Evolutionary conservation across 2,329 filamentous ascomycete species (phyloP), one percentile per base, ranked within the genome.

Genomic region (Aspergillus luchuensis): DNA sequence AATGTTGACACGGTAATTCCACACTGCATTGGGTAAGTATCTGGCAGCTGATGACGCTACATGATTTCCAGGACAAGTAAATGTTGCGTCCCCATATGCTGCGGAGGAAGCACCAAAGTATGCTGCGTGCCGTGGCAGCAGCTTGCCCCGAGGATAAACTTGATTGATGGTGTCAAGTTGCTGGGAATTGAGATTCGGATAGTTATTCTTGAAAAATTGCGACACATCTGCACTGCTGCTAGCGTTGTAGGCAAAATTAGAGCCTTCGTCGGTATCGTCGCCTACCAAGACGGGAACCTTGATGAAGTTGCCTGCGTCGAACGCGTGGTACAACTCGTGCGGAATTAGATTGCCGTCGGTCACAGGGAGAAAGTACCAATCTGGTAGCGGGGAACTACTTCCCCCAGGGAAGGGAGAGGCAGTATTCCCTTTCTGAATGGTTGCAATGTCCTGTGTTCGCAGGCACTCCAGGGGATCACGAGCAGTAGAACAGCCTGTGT

Each of bases 131-230:
- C 69, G 45, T n/a, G 73, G 71, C 2, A 77, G 53, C 2, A 72
- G 64, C 1, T 67, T 5, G 56, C 67, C 67, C 45, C 74, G 48
- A 28, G 85, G 84, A 67, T 88, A 90, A 7, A 84, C 72, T 0
- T 67, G 30, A 67, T 84, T 81, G 64, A 88, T 81, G 2, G 67
- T 66, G 2, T 70, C 63, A 1, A 89, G 73, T 50, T 88, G 81
- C 2, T 69, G 62, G 4, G 73, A 59, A 0, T 77, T 84, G 8
- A 90, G 72, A 25, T 77, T 76, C 0, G 86, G 83, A 63, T 84
- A 89, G 59, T 89, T 82, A 59, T 82, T 74, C 41, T 80, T 78
- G 4, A 89, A 71, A 68, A 87, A 89, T 11, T 73, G 73, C 63
- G 85, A 77, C 64, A 83, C 81, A 43, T 85, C 73, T 0, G 68